Evolutionary conservation across 768 basidiomycete genomes (phyloP).

Genomic region (Agaricus subrufescens): DNA sequence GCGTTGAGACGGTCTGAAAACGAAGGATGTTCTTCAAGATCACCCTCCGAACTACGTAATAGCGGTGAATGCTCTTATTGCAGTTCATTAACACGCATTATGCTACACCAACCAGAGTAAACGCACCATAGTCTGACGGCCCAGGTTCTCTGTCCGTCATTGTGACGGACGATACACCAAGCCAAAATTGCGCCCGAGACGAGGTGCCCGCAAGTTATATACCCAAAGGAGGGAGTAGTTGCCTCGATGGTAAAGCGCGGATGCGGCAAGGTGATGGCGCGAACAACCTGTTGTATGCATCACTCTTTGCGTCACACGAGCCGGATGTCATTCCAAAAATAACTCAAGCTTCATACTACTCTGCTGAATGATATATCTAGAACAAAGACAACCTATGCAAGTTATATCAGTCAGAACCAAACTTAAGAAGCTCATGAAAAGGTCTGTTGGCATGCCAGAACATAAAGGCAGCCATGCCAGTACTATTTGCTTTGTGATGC

Average conservation of each 20-base stretch:
- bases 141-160: conserved; percentile 57
- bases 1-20: conserved; percentile 47
- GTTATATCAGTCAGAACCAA: conserved; percentile 19
- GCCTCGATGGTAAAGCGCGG: conserved; percentile 17
- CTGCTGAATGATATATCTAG: conserved; percentile 16
- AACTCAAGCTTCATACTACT: conserved; percentile 6
- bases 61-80: conserved; percentile 60
- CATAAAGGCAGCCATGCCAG: conserved; percentile 17
- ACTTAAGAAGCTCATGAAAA: conserved; percentile 21
- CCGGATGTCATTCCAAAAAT: not conserved
- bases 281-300: not conserved
- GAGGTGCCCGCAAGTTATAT: not conserved
- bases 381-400: conserved; percentile 16
- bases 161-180: conserved; percentile 15
- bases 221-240: not conserved
- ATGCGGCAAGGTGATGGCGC: conserved; percentile 7
- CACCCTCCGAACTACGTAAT: conserved; percentile 41
- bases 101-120: not conserved
- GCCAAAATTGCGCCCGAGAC: not conserved
- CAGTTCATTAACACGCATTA: conserved; percentile 3
- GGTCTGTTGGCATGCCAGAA: conserved; percentile 14
- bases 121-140: conserved; percentile 53
- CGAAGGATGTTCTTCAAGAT: conserved; percentile 18
- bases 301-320: not conserved
- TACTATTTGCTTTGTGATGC: not conserved